Evolutionary conservation across 768 basidiomycete genomes (phyloP).

Genomic region (Lenzites betulinus): DNA sequence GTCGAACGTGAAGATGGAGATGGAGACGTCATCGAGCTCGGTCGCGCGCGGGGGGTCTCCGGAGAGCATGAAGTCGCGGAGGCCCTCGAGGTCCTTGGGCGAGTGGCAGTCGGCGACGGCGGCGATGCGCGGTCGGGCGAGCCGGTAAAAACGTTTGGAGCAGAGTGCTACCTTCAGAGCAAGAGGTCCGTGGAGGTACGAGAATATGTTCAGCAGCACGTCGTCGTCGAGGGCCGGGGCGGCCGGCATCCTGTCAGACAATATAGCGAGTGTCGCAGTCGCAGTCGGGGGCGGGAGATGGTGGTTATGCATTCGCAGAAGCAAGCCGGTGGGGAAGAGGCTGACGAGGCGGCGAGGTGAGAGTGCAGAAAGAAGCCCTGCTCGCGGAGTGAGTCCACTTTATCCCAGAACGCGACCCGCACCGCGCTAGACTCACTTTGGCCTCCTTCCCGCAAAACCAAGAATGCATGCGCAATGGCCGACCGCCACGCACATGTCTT

Average conservation of each 20-base stretch:
- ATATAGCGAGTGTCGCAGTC: no score
- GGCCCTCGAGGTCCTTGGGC: not conserved
- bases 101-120: not conserved
- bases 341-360: not conserved
- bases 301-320: not conserved
- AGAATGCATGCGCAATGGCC: not conserved
- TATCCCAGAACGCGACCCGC: not conserved
- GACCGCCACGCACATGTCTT: not conserved
- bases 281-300: no score
- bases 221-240: not conserved
- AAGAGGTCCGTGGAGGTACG: not conserved
- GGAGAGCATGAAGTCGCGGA: not conserved
- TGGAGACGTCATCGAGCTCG: not conserved
- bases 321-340: not conserved
- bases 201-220: not conserved
- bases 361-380: not conserved
- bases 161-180: conserved; percentile 1
- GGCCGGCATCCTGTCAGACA: not conserved
- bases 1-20: not conserved
- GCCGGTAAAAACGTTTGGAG: not conserved
- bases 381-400: no score
- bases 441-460: not conserved
- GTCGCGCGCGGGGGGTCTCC: not conserved
- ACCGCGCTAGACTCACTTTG: not conserved
- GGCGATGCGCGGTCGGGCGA: conserved; percentile 4